phyloP scores from a whole-genome alignment of 2,329 filamentous ascomycete genomes.

The Fusarium papillatum region DNA sequence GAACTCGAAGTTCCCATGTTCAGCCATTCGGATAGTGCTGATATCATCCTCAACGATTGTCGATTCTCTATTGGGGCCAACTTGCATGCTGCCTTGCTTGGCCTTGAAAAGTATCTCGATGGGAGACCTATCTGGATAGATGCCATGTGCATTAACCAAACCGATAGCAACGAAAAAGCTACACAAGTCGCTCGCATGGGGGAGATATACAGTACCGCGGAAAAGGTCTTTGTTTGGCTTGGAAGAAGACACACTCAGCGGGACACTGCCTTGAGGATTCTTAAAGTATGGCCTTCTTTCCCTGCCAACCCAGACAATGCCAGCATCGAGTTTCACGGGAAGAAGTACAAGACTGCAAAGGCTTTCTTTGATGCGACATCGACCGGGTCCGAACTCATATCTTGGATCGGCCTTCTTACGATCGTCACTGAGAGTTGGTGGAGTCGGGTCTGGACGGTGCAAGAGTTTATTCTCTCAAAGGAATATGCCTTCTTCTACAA shows the following conservation, averaged over 20 bases:
- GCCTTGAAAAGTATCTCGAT: background rate
- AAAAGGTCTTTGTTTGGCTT: conserved; percentile 16
- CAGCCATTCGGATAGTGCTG: background rate
- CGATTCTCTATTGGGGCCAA: conserved; percentile 5
- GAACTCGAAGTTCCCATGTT: conserved; percentile 24
- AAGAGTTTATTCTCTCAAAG: conserved; percentile 22
- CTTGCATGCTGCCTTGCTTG: conserved; percentile 15
- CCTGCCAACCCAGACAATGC: conserved; percentile 9
- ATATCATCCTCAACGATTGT: conserved; percentile 1
- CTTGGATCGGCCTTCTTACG: conserved; percentile 3
- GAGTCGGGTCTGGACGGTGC: conserved; percentile 27
- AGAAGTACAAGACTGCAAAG: conserved; percentile 15
- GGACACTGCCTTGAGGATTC: conserved; percentile 8
- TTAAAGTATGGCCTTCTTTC: conserved; percentile 11
- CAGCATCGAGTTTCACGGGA: conserved; percentile 10
- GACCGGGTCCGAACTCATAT: conserved; percentile 5
- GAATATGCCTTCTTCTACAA: conserved; percentile 18
- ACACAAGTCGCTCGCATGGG: conserved; percentile 16
- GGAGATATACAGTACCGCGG: conserved; percentile 16
- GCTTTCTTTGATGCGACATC: conserved; percentile 20
- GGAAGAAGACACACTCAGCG: background rate
- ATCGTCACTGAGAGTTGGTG: conserved; percentile 26
- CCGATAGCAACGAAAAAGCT: conserved; percentile 2
- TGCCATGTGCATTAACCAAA: conserved; percentile 18
- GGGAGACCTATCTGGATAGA: conserved; percentile 20